These are phyloP conservation scores for Tetrapyrgos nigripes DNA, from an alignment of 1,284 basidiomycete genomes.

Conservation along the genomic window DNA sequence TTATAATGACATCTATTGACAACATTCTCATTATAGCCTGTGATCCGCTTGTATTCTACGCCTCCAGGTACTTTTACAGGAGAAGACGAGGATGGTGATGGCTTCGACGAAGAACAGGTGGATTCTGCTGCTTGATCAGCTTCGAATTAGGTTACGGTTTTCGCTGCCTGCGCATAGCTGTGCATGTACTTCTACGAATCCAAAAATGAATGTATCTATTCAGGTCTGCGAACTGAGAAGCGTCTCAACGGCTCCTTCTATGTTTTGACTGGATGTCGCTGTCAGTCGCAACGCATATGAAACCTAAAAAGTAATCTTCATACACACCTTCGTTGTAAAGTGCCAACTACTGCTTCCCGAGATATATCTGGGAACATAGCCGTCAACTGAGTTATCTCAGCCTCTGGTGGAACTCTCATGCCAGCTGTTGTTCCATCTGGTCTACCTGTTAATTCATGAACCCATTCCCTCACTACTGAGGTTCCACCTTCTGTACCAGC, in stretches of 20 bases:
- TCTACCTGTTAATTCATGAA: constrained; percentile 13
- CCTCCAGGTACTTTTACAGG: constrained; percentile 86
- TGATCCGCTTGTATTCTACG: constrained; percentile 93
- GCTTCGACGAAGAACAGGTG: constrained; percentile 31
- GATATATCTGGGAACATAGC: constrained; percentile 85
- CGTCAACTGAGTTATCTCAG: constrained; percentile 76
- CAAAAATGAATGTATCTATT: not conserved
- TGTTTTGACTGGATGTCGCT: constrained; percentile 60
- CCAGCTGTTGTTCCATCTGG: constrained; percentile 34
- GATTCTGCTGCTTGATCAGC: not conserved
- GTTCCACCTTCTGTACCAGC: no score
- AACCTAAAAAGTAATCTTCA: constrained; percentile 7
- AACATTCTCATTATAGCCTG: constrained; percentile 63
- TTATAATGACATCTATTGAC: not conserved
- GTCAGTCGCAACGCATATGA: constrained; percentile 15
- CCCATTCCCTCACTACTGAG: constrained; percentile 14
- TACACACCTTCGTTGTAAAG: constrained; percentile 82
- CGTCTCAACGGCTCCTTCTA: constrained; percentile 84
- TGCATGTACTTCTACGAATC: no score
- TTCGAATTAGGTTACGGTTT: not conserved
- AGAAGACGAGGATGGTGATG: constrained; percentile 51
- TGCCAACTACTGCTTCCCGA: constrained; percentile 76
- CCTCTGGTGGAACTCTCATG: constrained; percentile 73
- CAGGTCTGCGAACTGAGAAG: constrained; percentile 59
- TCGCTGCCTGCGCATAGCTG: not conserved